Evolutionary conservation across 208 protist species (phyloP).

Genomic region (Borovskyia barvae): DNA sequence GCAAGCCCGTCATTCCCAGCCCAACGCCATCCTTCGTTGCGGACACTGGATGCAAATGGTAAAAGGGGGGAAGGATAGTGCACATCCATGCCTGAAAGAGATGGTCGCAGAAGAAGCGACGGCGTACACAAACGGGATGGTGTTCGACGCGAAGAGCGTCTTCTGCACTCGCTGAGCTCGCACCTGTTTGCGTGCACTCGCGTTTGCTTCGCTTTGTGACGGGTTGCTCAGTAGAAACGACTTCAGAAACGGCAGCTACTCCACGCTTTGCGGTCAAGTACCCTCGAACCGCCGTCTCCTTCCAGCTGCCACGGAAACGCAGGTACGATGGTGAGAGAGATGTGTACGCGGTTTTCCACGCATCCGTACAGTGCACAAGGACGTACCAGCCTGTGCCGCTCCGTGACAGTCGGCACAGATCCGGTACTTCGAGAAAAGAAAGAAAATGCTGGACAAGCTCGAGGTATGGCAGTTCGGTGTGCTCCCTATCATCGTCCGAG

Average conservation of each 20-base stretch:
- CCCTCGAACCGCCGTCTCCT: conserved; percentile 62
- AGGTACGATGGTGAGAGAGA: conserved; percentile 51
- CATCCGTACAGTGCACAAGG: conserved; percentile 78
- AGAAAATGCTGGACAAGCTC: conserved; percentile 68
- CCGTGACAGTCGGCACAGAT: conserved; percentile 65
- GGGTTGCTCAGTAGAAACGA: not conserved
- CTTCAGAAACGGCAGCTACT: not conserved
- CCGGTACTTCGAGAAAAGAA: conserved; percentile 59
- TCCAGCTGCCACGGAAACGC: conserved; percentile 69
- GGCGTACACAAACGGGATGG: conserved; percentile 52
- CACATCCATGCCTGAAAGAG: conserved; percentile 91
- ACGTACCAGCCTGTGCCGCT: conserved; percentile 83
- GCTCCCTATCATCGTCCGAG: conserved; percentile 44
- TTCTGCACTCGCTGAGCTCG: not conserved
- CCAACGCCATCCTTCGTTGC: not conserved
- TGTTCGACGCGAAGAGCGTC: conserved; percentile 12
- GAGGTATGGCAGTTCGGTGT: conserved; percentile 69
- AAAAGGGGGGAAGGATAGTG: conserved; percentile 76
- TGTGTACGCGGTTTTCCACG: conserved; percentile 75
- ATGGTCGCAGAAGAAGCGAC: conserved; percentile 73
- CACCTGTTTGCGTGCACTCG: not conserved
- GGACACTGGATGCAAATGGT: conserved; percentile 46
- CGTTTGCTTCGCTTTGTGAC: conserved; percentile 18
- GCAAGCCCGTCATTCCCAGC: not conserved
- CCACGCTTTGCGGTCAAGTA: conserved; percentile 28